phyloP scores from a whole-genome alignment of 2,329 filamentous ascomycete genomes.

The Aspergillus sergii region DNA sequence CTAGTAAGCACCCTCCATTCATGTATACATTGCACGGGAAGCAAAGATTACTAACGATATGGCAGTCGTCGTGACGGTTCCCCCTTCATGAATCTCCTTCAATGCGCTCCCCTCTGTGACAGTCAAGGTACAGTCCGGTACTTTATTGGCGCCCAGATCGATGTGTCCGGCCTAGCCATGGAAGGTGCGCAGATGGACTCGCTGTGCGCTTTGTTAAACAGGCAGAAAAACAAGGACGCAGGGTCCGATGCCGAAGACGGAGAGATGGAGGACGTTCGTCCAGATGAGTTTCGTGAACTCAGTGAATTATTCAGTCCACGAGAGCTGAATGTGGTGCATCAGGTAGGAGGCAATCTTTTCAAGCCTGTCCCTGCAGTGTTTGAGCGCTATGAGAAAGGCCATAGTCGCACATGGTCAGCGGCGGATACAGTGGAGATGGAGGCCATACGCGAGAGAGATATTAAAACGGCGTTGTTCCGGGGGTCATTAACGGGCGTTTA shows the following conservation, averaged over 20 bases:
- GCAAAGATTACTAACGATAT: conserved; percentile 1
- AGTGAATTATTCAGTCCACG: conserved; percentile 69
- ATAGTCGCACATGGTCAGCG: conserved; percentile 19
- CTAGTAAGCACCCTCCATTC: conserved; percentile 55
- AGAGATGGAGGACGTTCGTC: conserved; percentile 30
- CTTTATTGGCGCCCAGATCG: conserved; percentile 72
- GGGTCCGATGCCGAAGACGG: conserved; percentile 20
- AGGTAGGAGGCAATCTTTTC: conserved; percentile 59
- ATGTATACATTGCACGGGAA: neutral
- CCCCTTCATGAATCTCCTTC: conserved; percentile 75
- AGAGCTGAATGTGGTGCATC: conserved; percentile 67
- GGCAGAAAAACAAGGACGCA: conserved; percentile 23
- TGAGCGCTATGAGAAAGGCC: conserved; percentile 7
- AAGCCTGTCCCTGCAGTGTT: conserved; percentile 20
- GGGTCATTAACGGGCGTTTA: conserved; percentile 51
- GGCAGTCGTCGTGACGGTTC: conserved; percentile 69
- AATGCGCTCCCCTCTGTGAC: conserved; percentile 72
- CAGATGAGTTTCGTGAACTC: conserved; percentile 67
- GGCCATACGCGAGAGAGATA: conserved; percentile 40
- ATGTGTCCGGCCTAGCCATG: conserved; percentile 69
- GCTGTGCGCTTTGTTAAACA: conserved; percentile 52
- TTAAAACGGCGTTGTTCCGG: conserved; percentile 35
- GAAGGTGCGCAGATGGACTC: conserved; percentile 68
- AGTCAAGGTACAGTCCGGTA: conserved; percentile 68
- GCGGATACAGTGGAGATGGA: conserved; percentile 24